Conservation (phyloP, 495 filamentous ascomycete species). For the Penicillium pulvis region DNA sequence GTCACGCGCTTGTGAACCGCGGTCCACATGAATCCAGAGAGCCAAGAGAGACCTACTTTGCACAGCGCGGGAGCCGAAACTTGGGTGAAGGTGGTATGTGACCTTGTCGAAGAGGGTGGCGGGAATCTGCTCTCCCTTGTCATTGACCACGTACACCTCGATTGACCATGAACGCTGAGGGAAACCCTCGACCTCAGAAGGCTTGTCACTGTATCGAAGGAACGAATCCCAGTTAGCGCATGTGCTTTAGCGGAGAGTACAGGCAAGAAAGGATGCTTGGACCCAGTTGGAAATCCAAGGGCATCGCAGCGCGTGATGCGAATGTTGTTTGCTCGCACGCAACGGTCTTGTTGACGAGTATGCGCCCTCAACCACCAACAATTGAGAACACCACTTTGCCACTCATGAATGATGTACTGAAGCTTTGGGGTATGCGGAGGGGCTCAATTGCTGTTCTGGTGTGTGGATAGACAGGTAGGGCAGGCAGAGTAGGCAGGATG, state of each 20-base stretch:
- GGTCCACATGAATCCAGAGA: neutral
- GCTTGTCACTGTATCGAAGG: constrained; percentile 52
- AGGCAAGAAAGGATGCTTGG: neutral
- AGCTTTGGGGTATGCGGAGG: neutral
- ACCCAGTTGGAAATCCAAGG: neutral
- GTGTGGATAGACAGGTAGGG: neutral
- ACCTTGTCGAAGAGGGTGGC: constrained; percentile 89
- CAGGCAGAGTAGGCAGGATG: constrained; percentile 8
- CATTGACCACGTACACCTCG: constrained; percentile 60
- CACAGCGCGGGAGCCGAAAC: constrained; percentile 74
- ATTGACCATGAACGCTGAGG: constrained; percentile 79
- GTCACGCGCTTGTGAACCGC: neutral
- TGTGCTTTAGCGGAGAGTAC: neutral
- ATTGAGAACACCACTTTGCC: neutral
- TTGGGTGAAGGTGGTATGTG: constrained; percentile 88
- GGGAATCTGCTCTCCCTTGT: constrained; percentile 65
- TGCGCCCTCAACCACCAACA: neutral
- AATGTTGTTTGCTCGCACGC: neutral
- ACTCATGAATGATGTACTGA: neutral
- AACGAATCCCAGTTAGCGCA: constrained; percentile 6
- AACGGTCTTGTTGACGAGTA: neutral
- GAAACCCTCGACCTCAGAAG: constrained; percentile 79
- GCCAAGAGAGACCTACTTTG: constrained; percentile 61
- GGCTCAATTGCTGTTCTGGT: constrained; percentile 9
- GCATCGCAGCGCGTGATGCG: neutral